phyloP scores from a whole-genome alignment of 2,329 filamentous ascomycete genomes.

The Byssothecium circinans region DNA sequence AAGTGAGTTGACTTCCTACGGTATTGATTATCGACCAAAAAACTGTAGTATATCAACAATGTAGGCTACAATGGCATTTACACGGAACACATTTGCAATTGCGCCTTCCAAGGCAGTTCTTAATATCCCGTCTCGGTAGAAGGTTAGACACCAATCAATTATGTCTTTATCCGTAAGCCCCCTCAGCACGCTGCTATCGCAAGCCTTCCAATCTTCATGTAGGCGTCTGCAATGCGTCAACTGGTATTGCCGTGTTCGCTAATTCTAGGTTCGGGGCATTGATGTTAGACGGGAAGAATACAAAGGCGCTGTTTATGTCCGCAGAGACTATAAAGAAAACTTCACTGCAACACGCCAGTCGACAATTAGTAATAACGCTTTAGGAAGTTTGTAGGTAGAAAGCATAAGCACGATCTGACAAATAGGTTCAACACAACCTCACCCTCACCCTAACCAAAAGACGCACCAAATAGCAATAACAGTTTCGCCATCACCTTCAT shows the following conservation, averaged over 20 bases:
- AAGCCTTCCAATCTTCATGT: constrained; percentile 55
- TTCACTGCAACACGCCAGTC: constrained; percentile 29
- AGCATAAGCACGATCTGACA: background rate
- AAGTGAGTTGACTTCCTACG: constrained; percentile 3
- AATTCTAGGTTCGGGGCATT: constrained; percentile 52
- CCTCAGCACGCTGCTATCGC: constrained; percentile 54
- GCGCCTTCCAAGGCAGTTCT: constrained; percentile 61
- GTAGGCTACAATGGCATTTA: constrained; percentile 71
- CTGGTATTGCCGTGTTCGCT: constrained; percentile 9
- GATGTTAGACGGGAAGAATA: constrained; percentile 49
- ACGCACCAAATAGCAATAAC: constrained; percentile 49
- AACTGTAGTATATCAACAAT: constrained; percentile 61
- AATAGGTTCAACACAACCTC: constrained; percentile 16
- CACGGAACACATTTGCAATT: constrained; percentile 67
- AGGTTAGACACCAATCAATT: constrained; percentile 58
- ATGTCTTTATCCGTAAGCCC: constrained; percentile 53
- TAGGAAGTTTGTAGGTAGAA: constrained; percentile 15
- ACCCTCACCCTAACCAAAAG: constrained; percentile 11
- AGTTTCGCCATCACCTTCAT: constrained; percentile 52
- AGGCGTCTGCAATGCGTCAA: constrained; percentile 10
- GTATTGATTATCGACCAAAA: background rate
- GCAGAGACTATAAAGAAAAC: constrained; percentile 15
- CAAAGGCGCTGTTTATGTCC: constrained; percentile 49
- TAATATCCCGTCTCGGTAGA: constrained; percentile 40
- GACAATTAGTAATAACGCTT: constrained; percentile 15